Percentiles rank a stretch among this genome's conserved stretches.
Evolutionary conservation across 768 basidiomycete species (phyloP).

Genomic region (Auriscalpium orientale): DNA sequence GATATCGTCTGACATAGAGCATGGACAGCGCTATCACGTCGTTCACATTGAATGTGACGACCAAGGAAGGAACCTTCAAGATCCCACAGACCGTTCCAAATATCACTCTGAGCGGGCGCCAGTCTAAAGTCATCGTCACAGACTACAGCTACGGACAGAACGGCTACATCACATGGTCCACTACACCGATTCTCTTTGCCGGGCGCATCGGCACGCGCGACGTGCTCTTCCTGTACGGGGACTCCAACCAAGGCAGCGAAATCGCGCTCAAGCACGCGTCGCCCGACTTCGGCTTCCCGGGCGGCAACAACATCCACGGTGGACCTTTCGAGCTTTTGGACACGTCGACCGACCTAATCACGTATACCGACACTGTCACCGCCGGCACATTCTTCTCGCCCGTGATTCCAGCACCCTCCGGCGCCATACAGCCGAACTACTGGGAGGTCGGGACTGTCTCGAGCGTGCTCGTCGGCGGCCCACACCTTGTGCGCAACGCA

Average conservation of each 20-base stretch:
- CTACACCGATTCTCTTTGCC: conserved; percentile 65
- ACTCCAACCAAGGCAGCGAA: conserved; percentile 27
- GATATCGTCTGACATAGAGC: not conserved
- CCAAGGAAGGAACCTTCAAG: conserved; percentile 41
- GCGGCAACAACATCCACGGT: conserved; percentile 41
- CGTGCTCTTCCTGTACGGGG: conserved; percentile 34
- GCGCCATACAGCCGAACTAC: conserved; percentile 45
- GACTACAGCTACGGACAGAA: conserved; percentile 62
- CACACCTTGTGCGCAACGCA: conserved; percentile 40
- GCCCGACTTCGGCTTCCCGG: conserved; percentile 38
- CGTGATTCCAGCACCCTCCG: conserved; percentile 36
- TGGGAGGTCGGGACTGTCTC: conserved; percentile 71
- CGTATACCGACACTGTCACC: conserved; percentile 59
- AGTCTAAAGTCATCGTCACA: conserved; percentile 67
- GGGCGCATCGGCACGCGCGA: conserved; percentile 36
- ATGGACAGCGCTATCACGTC: conserved; percentile 33
- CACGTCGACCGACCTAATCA: conserved; percentile 55
- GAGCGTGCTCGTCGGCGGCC: conserved; percentile 47
- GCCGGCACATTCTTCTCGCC: conserved; percentile 76
- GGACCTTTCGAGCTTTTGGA: conserved; percentile 55
- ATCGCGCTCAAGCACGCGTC: conserved; percentile 18
- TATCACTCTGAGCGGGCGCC: conserved; percentile 59
- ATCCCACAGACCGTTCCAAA: conserved; percentile 47
- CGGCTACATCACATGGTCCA: conserved; percentile 58
- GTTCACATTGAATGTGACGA: conserved; percentile 57